These are phyloP conservation scores for Plasmodium knowlesi DNA, from an alignment of 169 alveolate species.

Conservation along the genomic window DNA sequence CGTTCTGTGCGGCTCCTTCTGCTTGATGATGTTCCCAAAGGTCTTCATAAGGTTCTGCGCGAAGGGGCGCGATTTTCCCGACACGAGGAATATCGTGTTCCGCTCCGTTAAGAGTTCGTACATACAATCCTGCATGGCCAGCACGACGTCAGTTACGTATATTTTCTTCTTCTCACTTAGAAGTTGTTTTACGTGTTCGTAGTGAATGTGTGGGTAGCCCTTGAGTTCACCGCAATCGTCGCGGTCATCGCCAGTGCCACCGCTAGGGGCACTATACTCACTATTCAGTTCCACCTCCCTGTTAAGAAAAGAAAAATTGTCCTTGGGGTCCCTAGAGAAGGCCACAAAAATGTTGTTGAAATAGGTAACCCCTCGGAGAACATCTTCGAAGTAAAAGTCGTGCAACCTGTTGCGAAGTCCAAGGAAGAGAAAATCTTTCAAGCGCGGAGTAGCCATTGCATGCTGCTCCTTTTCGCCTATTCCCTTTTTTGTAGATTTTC, in stretches of 20 bases:
- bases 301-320: slow-evolving; percentile 2
- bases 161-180: slow-evolving; percentile 28
- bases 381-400: slow-evolving; percentile 42
- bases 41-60: slow-evolving; percentile 51
- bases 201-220: not conserved
- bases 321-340: slow-evolving; percentile 14
- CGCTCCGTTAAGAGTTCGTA: slow-evolving; percentile 20
- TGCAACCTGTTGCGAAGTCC: slow-evolving; percentile 45
- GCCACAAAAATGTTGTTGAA: slow-evolving; percentile 52
- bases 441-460: not conserved
- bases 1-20: slow-evolving; percentile 43
- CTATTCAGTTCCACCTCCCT: not conserved
- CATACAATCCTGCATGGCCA: slow-evolving; percentile 14
- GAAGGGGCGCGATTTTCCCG: slow-evolving; percentile 73
- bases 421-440: slow-evolving; percentile 34
- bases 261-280: not conserved
- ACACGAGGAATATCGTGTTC: slow-evolving; percentile 28
- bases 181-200: slow-evolving; percentile 14
- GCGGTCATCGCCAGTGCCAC: not conserved
- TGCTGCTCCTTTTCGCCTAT: not conserved
- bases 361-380: not conserved
- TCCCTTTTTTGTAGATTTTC: not conserved
- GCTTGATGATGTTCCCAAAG: slow-evolving; percentile 41
- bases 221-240: not conserved
- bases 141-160: slow-evolving; percentile 61